Evolutionary conservation across 2,329 filamentous ascomycete genomes (phyloP), one percentile per base, ranked within the genome.

Genomic region (Dothideomycetidae sp.): DNA sequence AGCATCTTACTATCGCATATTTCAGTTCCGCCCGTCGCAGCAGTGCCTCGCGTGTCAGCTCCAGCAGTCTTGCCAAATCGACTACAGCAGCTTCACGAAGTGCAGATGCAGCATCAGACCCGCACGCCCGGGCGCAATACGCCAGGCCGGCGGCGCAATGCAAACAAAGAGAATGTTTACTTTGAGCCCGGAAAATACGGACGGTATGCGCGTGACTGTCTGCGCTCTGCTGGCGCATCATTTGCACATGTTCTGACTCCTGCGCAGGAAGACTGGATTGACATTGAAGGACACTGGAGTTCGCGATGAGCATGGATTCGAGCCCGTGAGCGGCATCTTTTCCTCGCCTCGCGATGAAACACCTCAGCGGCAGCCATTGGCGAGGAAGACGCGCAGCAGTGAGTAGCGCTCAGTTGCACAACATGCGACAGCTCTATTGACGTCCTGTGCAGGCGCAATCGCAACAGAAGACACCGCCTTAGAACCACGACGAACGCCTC

Each of bases 221-320:
- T 12, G 32, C 21, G 2, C 9, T 30, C 17, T n/a, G n/a, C 19
- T 29, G 11, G 33, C 28, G 16, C 15, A 9, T 10, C 21, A 21
- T 7, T 12, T 15, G 29, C n/a, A 19, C 21, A 26, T 26, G 21
- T 14, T 13, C 47, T 50, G 41, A 50, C 40, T 10, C 23, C 47
- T 39, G 12, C 36, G 34, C 48, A 94, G 88, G 49, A 92, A 93
- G 70, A 98, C 90, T 1, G 90, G 90, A 31, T 71, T 93, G 16
- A 80, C 75, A 1, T 60, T 96, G 19, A 73, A 75, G 50, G 83
- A 93, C 51, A 75, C 67, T 39, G 83, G 83, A 36, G 66, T 77
- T 43, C 80, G 84, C 61, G 88, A 96, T 60, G 85, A 92, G 56
- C 68, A 93, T 67, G 90, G 88, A 57, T 76, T 98, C 65, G 84